Evolutionary conservation across 176 grass and related monocot species (phyloP).

Genomic region (Alloteropsis semialata): DNA sequence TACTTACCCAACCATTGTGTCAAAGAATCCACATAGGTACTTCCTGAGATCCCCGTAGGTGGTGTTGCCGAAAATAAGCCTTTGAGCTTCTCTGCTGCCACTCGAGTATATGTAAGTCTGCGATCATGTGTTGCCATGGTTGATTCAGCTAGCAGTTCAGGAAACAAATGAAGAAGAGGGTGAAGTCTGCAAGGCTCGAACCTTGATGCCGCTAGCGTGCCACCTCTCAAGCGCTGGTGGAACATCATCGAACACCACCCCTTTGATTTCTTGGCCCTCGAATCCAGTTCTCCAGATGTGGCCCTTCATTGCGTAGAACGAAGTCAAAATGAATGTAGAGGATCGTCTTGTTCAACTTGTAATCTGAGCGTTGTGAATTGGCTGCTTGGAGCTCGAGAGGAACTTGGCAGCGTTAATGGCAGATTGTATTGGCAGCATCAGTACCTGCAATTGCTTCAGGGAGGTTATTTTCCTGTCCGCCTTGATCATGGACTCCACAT

Average conservation of each 20-base stretch:
- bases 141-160: background rate
- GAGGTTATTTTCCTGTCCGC: constrained; percentile 82
- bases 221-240: constrained; percentile 61
- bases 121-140: background rate
- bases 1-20: constrained; percentile 70
- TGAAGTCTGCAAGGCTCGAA: too few species aligned
- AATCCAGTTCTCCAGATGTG: constrained; percentile 80
- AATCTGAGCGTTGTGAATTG: background rate
- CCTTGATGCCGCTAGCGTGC: constrained; percentile 65
- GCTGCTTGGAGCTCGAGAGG: background rate
- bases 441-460: constrained; percentile 87
- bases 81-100: constrained; percentile 95
- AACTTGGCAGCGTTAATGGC: background rate
- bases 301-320: constrained; percentile 32
- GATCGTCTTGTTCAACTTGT: background rate
- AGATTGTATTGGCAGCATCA: background rate
- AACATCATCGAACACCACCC: constrained; percentile 75
- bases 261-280: constrained; percentile 57
- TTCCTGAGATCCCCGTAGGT: constrained; percentile 66
- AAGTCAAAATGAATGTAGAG: background rate
- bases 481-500: constrained; percentile 86
- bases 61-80: constrained; percentile 88
- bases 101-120: constrained; percentile 97
- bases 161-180: background rate
- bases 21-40: constrained; percentile 83